Evolutionary conservation across 75 land plant species (phyloP), one percentile per base, ranked within the genome.

Genomic region (Isoetes taiwanensis): DNA sequence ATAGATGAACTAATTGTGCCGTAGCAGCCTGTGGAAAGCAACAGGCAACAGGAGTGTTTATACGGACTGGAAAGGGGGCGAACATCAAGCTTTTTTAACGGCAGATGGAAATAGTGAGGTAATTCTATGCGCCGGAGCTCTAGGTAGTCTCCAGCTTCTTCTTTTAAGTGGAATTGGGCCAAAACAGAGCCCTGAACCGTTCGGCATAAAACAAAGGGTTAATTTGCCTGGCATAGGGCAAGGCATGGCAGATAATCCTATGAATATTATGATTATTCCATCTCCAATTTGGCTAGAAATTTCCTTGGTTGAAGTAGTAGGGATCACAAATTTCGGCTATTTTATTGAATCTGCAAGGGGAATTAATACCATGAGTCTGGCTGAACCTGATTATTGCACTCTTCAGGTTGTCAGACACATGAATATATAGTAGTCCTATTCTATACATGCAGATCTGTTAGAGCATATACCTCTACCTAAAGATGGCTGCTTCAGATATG

Each of bases 51-150:
- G 50, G 50, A 19, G 50, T 46, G 50, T 6, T 16, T 46, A 6
- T 16, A 46, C 5, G 25, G 19, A 46, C 50, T 3, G 25, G 19
- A 19, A 19, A 6, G 50, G 50, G 19, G 12, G 19, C 4, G 25
- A 3, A 19, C 50, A n/a, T 6, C 4, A 19, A 8, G 50, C 16
- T 6, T 6, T 6, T 8, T 23, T 46, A 6, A 6, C 50, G 8
- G 5, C 6, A 19, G 25, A 46, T 16, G 5, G 6, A 46, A 6
- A 5, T 8, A 46, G 50, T 23, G 50, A 46, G 50, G 50, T 46
- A 46, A 46, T 46, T 46, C 50, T 46, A 6, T 46, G 50, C 50
- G 50, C 50, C 4, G 50, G 50, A 19, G 50, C 50, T 5, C 16
- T 46, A 6, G 50, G 12, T 6, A 46, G 50, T 16, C 50, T 23